These are phyloP conservation scores for Spatholobus suberectus DNA, from an alignment of 306 rosid species.

Conservation along the genomic window DNA sequence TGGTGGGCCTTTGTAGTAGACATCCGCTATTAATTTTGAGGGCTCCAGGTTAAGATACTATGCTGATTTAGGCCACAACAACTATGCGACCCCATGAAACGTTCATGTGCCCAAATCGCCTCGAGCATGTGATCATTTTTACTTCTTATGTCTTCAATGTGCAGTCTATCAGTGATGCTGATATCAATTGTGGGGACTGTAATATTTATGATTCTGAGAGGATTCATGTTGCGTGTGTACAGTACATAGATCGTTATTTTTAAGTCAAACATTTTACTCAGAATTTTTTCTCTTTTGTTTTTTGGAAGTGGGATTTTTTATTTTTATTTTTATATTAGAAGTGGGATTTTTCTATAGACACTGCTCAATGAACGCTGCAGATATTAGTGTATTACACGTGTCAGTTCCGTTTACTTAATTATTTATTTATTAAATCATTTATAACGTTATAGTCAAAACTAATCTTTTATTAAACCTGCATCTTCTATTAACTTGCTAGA, in stretches of 20 bases:
- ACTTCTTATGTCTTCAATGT: conserved; percentile 31
- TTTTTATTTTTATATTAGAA: no score
- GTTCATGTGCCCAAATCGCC: conserved; percentile 30
- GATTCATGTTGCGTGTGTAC: not conserved
- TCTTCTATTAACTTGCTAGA: not conserved
- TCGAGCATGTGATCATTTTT: conserved; percentile 41
- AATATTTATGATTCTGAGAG: not conserved
- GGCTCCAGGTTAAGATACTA: conserved; percentile 42
- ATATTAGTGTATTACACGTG: not conserved
- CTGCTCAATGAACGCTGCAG: not conserved
- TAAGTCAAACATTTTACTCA: not conserved
- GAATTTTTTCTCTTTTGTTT: not conserved
- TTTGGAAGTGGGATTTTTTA: not conserved
- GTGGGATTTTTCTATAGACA: not conserved
- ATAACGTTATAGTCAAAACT: not conserved
- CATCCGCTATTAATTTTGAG: conserved; percentile 33
- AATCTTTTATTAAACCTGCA: not conserved
- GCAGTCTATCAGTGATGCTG: not conserved
- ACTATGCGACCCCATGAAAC: conserved; percentile 16
- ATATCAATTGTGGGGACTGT: conserved; percentile 41
- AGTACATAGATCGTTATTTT: not conserved
- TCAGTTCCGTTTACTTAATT: not conserved
- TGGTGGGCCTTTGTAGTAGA: conserved; percentile 35
- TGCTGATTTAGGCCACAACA: conserved; percentile 46
- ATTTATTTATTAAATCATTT: not conserved